Evolutionary conservation across 345 rosid species (phyloP), one percentile per base, ranked within the genome.

Genomic region (Euclidium syriacum): DNA sequence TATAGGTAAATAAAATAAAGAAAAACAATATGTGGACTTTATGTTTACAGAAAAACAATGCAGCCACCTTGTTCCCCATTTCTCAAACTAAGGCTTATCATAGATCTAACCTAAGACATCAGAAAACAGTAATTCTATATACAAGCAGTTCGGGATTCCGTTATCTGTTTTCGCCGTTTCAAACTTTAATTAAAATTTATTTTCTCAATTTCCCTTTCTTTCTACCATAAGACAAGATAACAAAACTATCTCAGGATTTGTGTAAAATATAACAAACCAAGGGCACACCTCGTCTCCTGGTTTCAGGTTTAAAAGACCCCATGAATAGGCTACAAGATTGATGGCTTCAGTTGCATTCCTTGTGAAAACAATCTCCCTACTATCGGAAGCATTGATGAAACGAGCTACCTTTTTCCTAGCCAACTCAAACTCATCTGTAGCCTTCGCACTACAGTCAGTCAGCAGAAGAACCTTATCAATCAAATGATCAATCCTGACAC

Each of bases 271-370:
- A 40, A 51, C 5, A 60, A 52, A 53, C n/a, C 1, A 48, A 47
- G 52, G 15, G 34, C 52, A 40, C 22, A 92, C 97, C 96, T 94
- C 97, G 62, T 94, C 90, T 19, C 83, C 88, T 18, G 83, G 73
- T 64, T 80, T 82, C 36, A 94, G 77, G 63, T 87, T 90, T 0
- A 72, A 65, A 10, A 85, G 81, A 39, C 96, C 99, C 99, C 96
- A 90, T 0, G 95, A 72, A 39, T 90, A 72, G 24, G 99, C 96
- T 0, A 94, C 95, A 24, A 94, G 79, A 81, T 94, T 90, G 67
- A 94, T 84, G 34, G 99, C 99, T 75, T 94, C 99, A 19, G 99
- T 90, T 2, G 99, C 99, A 70, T 94, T 90, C 68, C 83, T 87
- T 0, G 99, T 94, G 70, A 94, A 90, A 38, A 94, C 81, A 65